Conservation (phyloP, 805 yeast genomes). For the Kodamaea fukazawae region DNA sequence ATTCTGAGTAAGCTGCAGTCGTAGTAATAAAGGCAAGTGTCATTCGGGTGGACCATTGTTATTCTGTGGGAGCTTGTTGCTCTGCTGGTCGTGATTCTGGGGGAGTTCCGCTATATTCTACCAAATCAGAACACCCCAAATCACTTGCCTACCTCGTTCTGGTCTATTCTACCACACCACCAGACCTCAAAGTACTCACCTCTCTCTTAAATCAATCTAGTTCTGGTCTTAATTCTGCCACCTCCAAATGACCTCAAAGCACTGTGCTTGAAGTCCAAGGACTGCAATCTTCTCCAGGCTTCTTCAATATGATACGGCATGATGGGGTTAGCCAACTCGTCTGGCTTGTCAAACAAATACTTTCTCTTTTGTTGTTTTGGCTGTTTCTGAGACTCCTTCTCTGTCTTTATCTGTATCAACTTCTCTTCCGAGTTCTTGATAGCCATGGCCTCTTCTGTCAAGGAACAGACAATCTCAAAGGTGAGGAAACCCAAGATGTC, state of each 20-base stretch:
- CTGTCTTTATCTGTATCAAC: conserved; percentile 30
- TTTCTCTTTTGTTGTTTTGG: conserved; percentile 41
- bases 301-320: conserved; percentile 79
- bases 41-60: no score
- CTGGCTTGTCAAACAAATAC: conserved; percentile 82
- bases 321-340: conserved; percentile 75
- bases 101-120: no score
- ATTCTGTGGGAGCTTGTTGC: no score
- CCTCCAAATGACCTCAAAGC: conserved; percentile 73
- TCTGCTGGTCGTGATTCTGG: no score
- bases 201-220: conserved; percentile 52
- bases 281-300: conserved; percentile 82
- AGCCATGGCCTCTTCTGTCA: conserved; percentile 87
- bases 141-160: no score
- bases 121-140: no score
- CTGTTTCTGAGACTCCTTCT: conserved; percentile 22
- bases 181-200: no score
- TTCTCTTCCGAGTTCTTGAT: conserved; percentile 69
- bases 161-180: no score
- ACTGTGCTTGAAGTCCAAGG: conserved; percentile 51
- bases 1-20: no score
- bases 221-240: conserved; percentile 53
- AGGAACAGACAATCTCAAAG: conserved; percentile 91
- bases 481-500: conserved; percentile 94
- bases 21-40: no score